Evolutionary conservation across 345 rosid species (phyloP), one percentile per base, ranked within the genome.

Genomic region (Barbarea vulgaris): DNA sequence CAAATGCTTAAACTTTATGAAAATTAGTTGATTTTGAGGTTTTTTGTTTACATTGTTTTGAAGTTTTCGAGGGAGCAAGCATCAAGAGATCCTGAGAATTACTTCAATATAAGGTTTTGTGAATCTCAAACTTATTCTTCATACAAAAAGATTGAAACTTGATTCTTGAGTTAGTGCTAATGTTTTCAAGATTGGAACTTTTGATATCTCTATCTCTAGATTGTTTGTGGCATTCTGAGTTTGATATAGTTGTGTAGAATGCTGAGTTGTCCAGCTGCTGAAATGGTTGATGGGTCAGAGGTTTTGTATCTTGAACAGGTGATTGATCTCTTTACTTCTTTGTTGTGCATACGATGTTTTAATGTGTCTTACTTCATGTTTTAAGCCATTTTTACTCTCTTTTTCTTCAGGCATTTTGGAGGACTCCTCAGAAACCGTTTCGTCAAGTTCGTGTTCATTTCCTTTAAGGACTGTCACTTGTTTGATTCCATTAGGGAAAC

Each of bases 11-110:
- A 47, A 61, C 17, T 61, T 60, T 61, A 11, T 7, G n/a, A 52
- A 52, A 52, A 24, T 52, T 52, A 24, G 7, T 46, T 46, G 37
- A 77, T 37, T 52, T 69, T 9, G 21, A 4, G 33, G 27, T 22
- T 70, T 46, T 60, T 34, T 36, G 48, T 37, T 71, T 17, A 6
- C 64, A 17, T 77, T 56, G 11, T 30, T 37, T 37, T n/a, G 9
- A 75, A 94, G 98, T 89, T 84, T 72, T 82, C 97, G 28, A 88
- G 76, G 77, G 97, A 94, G 79, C 97, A 94, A 73, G 97, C 97
- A 9, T 83, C 96, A 63, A 85, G 89, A 58, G 90, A 91, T 81
- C 97, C 97, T 46, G 89, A 90, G 59, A 87, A 86, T 80, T 94
- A 85, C 88, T 91, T 94, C 84, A 94, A 91, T 71, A 89, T 93